phyloP scores from a whole-genome alignment of 2,329 filamentous ascomycete species.

The Hymenoscyphus fructigenus region DNA sequence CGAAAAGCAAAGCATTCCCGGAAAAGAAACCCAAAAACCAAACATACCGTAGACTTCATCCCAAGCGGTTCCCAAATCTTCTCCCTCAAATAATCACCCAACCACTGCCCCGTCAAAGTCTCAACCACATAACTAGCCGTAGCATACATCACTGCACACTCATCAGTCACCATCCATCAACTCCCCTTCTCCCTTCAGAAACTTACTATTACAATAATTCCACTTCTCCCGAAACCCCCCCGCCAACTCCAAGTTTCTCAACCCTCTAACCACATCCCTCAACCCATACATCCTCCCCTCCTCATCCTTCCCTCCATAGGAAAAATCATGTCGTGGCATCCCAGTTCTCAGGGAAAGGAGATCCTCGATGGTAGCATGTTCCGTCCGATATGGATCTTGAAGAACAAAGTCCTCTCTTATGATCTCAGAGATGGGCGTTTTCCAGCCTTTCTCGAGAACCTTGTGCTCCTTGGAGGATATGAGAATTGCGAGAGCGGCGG shows the following conservation, averaged over 20 bases:
- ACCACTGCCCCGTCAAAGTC: constrained; percentile 38
- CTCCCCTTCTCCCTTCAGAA: background rate
- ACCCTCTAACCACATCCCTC: constrained; percentile 40
- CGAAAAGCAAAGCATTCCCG: background rate
- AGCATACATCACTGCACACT: constrained; percentile 43
- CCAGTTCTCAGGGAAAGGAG: constrained; percentile 53
- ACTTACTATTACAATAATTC: constrained; percentile 47
- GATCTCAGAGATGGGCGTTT: constrained; percentile 46
- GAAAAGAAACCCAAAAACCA: background rate
- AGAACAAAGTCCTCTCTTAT: constrained; percentile 54
- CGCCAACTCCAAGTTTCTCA: constrained; percentile 47
- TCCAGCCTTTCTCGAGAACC: constrained; percentile 37
- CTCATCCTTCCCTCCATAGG: constrained; percentile 37
- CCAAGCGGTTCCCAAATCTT: constrained; percentile 47
- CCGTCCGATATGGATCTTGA: constrained; percentile 45
- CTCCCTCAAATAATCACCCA: constrained; percentile 44
- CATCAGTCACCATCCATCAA: background rate
- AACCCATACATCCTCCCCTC: constrained; percentile 4
- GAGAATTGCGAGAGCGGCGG: constrained; percentile 50
- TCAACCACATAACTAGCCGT: constrained; percentile 48
- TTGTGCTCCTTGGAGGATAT: background rate
- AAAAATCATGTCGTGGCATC: constrained; percentile 44
- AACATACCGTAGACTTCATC: constrained; percentile 44
- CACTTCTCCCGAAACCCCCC: constrained; percentile 46
- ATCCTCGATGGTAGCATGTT: constrained; percentile 53